Base-by-base conservation (phyloP, 345 rosid species). In the Erodium maritimum region DNA sequence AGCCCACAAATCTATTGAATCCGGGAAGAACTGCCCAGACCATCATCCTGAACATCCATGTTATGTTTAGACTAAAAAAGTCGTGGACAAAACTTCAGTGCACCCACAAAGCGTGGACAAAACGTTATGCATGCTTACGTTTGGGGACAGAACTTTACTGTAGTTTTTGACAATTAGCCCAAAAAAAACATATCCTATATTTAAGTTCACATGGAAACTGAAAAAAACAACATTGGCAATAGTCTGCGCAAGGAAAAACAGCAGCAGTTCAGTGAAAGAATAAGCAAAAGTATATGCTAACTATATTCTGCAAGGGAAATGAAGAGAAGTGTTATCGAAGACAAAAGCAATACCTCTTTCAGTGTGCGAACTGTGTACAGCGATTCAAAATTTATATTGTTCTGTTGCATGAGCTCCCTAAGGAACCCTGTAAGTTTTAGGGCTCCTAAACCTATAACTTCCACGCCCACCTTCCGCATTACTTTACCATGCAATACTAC, bases 401-500 rank as follows among this genome's bases (percentile, higher is more conserved):
- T 86, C 75, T 80, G 88, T 69, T 78, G 93, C 90, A 91, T 67
- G 73, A 78, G 82, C 67, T 86, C 87, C 67, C 76, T 84, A 58
- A 91, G 91, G 69, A 78, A 91, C 46, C 90, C 90, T 13, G 98
- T 88, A 55, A 88, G 87, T 63, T 88, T 91, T 65, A 84, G 62
- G 52, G 88, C 96, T 77, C 98, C 98, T 45, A 84, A 50, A 56
- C 96, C 88, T 5, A 75, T 76, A 50, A 77, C 84, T 80, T 91
- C 98, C 69, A 88, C 93, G 46, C 98, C 98, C 61, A 88, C 82
- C 66, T 83, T 75, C 54, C 79, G 87, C 95, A 81, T 88, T 57
- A 88, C 96, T 77, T 86, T 86, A 56, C 96, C 98, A 66, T 88
- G 58, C 64, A 91, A 74, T 80, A 91, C 98, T 91, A 72, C 60